Conservation (phyloP, 495 filamentous ascomycete species). For the Durotheca rogersii region DNA sequence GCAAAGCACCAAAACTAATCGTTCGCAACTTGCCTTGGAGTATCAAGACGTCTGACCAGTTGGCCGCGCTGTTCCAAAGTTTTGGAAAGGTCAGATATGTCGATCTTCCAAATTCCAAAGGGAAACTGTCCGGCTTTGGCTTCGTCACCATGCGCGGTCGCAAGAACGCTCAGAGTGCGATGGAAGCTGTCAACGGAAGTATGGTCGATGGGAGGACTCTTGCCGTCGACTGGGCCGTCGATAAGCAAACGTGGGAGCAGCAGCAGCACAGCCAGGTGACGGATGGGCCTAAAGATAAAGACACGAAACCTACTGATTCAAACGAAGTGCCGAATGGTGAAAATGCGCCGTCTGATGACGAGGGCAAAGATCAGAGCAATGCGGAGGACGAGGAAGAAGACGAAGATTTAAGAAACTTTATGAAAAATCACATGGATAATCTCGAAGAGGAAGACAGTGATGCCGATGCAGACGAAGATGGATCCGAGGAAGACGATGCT, state of each 20-base stretch:
- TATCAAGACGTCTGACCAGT: conserved; percentile 79
- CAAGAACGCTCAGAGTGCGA: conserved; percentile 89
- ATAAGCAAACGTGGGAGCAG: conserved; percentile 81
- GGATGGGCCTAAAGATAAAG: conserved; percentile 36
- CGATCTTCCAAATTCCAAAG: conserved; percentile 73
- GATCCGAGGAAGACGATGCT: conserved; percentile 40
- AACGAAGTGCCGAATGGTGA: conserved; percentile 35
- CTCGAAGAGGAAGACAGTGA: conserved; percentile 54
- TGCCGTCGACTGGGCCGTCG: conserved; percentile 95
- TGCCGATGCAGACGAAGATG: conserved; percentile 36
- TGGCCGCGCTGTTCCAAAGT: conserved; percentile 72
- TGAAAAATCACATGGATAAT: conserved; percentile 48
- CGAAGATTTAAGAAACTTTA: conserved; percentile 42
- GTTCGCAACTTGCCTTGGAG: conserved; percentile 96
- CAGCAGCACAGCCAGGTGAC: conserved; percentile 45
- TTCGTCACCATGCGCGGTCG: conserved; percentile 86
- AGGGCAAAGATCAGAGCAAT: conserved; percentile 9
- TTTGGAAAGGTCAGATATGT: conserved; percentile 87
- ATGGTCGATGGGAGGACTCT: conserved; percentile 81
- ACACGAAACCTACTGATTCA: conserved; percentile 33
- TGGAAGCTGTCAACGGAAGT: conserved; percentile 83
- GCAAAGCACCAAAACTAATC: conserved; percentile 78
- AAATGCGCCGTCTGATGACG: conserved; percentile 32
- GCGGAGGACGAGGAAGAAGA: conserved; percentile 35
- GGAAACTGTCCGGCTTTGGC: conserved; percentile 80